These are phyloP conservation scores for Backusella sp. DNA, from an alignment of 192 early-diverging fungal species.

Conservation along the genomic window DNA sequence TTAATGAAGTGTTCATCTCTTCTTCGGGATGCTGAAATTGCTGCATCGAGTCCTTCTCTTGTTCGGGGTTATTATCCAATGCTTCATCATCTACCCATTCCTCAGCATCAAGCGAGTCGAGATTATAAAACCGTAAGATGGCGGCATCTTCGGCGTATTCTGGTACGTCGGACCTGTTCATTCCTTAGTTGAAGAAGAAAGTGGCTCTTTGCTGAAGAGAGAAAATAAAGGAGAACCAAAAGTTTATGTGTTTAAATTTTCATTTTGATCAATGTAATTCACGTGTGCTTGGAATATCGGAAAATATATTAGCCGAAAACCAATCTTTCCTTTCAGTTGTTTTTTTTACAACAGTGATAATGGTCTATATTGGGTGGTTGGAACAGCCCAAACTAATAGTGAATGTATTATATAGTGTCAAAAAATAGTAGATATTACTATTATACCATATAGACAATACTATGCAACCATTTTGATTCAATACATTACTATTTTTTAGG, in stretches of 20 bases:
- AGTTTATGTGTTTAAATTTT: not conserved
- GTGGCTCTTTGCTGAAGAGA: not conserved
- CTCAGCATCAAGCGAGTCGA: slow-evolving; percentile 49
- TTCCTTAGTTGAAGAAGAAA: not conserved
- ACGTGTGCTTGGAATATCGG: too few relatives aligned
- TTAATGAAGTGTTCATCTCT: slow-evolving; percentile 7
- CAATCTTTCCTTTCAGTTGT: too few relatives aligned
- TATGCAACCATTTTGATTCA: too few relatives aligned
- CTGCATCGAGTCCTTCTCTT: slow-evolving; percentile 26
- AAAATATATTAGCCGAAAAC: too few relatives aligned
- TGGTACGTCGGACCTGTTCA: slow-evolving; percentile 11
- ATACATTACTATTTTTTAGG: too few relatives aligned
- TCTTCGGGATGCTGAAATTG: slow-evolving; percentile 24
- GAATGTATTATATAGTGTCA: too few relatives aligned
- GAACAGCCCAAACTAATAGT: too few relatives aligned
- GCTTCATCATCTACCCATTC: slow-evolving; percentile 46
- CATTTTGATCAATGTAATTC: too few relatives aligned
- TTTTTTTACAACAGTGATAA: too few relatives aligned
- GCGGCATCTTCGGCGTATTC: slow-evolving; percentile 40
- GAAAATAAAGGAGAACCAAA: not conserved
- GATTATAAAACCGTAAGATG: slow-evolving; percentile 51
- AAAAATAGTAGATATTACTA: too few relatives aligned
- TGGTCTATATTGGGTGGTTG: too few relatives aligned
- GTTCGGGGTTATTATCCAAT: slow-evolving; percentile 27
- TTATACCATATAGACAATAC: too few relatives aligned